A percentile compares a stretch with the other conserved stretches of the same genome.
Evolutionary conservation across 345 rosid species (phyloP).

Genomic region (Eucalyptus polyanthemos): DNA sequence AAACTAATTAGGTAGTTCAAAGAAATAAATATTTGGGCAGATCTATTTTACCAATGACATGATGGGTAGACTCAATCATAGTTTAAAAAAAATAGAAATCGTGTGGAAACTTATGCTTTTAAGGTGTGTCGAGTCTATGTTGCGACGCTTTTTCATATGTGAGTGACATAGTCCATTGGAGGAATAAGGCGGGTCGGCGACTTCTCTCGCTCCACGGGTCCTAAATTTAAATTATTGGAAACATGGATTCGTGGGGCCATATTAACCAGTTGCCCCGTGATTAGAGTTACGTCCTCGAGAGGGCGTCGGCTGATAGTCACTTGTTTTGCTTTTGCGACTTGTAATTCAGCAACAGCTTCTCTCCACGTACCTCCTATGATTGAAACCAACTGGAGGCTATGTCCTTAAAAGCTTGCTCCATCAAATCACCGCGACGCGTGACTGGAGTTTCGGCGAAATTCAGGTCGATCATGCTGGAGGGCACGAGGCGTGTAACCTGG

Average conservation of each 20-base stretch:
- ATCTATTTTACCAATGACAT: neutral
- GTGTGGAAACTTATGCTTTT: no score
- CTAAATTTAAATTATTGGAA: neutral
- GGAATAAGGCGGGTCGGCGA: neutral
- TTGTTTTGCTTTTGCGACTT: neutral
- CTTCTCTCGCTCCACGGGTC: neutral
- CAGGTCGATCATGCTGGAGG: constrained; percentile 24
- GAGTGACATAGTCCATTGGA: neutral
- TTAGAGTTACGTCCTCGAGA: neutral
- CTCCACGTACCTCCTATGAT: neutral
- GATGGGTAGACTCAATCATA: neutral
- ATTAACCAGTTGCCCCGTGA: neutral
- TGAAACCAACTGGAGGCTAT: neutral
- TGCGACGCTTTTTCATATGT: neutral
- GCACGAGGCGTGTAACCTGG: constrained; percentile 23
- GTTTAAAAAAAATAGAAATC: no score
- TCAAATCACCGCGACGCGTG: neutral
- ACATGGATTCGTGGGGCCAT: neutral
- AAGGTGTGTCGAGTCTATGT: neutral
- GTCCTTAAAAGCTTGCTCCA: neutral
- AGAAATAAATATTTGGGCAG: neutral
- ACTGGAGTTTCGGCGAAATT: constrained; percentile 38
- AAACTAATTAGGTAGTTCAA: neutral
- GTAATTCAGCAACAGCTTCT: neutral
- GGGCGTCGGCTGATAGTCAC: neutral